Base-by-base conservation (phyloP, 331 rosid species). In the Acacia pycnantha region DNA sequence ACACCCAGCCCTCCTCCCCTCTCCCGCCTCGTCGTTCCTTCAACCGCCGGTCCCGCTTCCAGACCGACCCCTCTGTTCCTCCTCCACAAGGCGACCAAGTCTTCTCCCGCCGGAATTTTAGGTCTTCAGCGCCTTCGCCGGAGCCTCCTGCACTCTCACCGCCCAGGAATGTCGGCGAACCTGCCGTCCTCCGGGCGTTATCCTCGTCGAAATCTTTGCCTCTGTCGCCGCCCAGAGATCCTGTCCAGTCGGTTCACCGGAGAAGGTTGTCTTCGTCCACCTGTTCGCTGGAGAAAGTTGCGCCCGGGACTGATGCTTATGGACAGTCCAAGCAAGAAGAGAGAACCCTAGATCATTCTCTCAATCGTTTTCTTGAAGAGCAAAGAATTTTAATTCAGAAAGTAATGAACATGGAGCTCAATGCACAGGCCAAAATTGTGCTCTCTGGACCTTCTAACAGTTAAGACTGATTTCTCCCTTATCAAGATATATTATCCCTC, bases 391-490 rank as follows among this genome's bases (percentile, higher is more conserved):
- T 71, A 70, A 59, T 91, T 33, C 40, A 59, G 59, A 89, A 82
- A 79, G 24, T 94, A 67, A 70, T 70, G 13, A 70, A 71, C 41
- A 72, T 83, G 26, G 89, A 87, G 75, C 61, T 73, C 19, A 59
- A 74, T 85, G 81, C 82, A 41, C 84, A 88, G 72, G 89, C 84
- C 24, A 83, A 82, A 78, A 76, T 93, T 51, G 83, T 94, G 50
- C 94, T 94, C 44, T 91, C 97, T 0, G 95, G 90, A 2, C 74
- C 89, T 68, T 89, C 94, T 0, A 94, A 94, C 88, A 89, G 97
- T 94, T 74, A 79, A 83, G 89, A n/a, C 6, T 24, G 46, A 16
- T 37, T 40, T 59, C 29, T 40, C 37, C 10, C n/a, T 0, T 41
- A 14, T 70, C 24, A 77, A 75, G 8, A 12, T n/a, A 12, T n/a